Evolutionary conservation across 106 monocot genomes (phyloP), one percentile per base, ranked within the genome.

Genomic region (Gastrodia elata): DNA sequence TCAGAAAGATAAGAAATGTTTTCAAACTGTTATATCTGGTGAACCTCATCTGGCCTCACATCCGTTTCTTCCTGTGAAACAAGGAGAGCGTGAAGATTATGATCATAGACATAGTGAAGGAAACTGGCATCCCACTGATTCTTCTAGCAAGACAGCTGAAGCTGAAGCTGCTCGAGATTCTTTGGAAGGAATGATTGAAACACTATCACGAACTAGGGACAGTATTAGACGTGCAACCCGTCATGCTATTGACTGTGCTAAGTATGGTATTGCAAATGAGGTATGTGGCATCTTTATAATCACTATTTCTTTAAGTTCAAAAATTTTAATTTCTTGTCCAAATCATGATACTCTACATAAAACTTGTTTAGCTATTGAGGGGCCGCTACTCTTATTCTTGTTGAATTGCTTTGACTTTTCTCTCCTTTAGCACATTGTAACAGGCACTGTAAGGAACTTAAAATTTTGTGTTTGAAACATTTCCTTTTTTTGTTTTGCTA

Each of bases 141-240:
- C 84, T 40, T 73, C 83, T 68, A 87, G 79, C 79, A 82, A 84
- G 71, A 82, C 81, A 32, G 81, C 87, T 48, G 92, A 92, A 74
- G 92, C 83, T 74, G 80, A 74, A 68, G 82, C 84, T 76, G 86
- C 89, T 74, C 86, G 84, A 77, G 92, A 89, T 76, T 79, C 89
- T 68, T 87, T 92, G 35, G 89, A 89, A 76, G 92, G 92, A 79
- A 89, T 87, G 87, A 65, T 92, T 64, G 92, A 92, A 75, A 86
- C 92, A 68, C 77, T 92, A 48, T 87, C 92, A 35, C 84, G 89
- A 76, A 85, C 92, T 40, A 87, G 86, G 43, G 92, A 92, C 37
- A 92, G 92, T 77, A 92, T 92, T 67, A 84, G 86, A 57, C 92
- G 92, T 79, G 92, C 92, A 56, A 92, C 86, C 39, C 84, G 89